Evolutionary conservation across 2,329 filamentous ascomycete genomes (phyloP), one percentile per base, ranked within the genome.

Genomic region (Penicillium sclerotigenum): DNA sequence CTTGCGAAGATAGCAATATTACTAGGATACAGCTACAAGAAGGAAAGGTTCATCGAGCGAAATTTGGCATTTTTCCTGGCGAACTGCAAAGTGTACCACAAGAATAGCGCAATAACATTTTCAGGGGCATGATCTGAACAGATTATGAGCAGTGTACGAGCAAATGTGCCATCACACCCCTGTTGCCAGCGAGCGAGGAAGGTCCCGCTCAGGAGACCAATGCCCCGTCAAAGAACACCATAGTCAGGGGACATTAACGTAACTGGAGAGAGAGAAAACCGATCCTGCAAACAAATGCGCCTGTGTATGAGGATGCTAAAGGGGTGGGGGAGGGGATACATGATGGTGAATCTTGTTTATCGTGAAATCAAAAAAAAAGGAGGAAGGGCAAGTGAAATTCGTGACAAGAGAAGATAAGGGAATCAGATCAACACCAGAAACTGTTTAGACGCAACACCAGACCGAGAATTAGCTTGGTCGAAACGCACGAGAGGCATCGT

Each of bases 301-400:
- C 71, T 67, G 69, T 72, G 72, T 73, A 74, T 73, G 71, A 70
- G 64, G 65, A 73, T 73, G 69, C 72, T 73, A 70, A 66, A 59
- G 52, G 53, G 58, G 57, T 56, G 59, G 55, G 53, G 54, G 45
- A 63, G 70, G 72, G 72, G 68, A 66, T 77, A 77, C 75, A 77
- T 77, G 75, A 77, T 61, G 71, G 75, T 76, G 75, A 74, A 77
- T 77, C 75, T 76, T 74, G 65, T 72, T 72, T 75, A 75, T 75
- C 75, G 68, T 75, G 65, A 72, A 63, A 65, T 64, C 66, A 60
- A 68, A 68, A 65, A 49, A 54, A 63, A 56, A 51, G 42, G 31
- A 61, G 46, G 50, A 38, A 28, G 50, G 34, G 50, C 46, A 41
- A 51, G 53, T 57, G 54, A 58, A 62, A 58, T 59, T 64, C 57